Evolutionary conservation across 2,329 filamentous ascomycete species (phyloP), one percentile per base, ranked within the genome.

Genomic region (Colletotrichum sp.): DNA sequence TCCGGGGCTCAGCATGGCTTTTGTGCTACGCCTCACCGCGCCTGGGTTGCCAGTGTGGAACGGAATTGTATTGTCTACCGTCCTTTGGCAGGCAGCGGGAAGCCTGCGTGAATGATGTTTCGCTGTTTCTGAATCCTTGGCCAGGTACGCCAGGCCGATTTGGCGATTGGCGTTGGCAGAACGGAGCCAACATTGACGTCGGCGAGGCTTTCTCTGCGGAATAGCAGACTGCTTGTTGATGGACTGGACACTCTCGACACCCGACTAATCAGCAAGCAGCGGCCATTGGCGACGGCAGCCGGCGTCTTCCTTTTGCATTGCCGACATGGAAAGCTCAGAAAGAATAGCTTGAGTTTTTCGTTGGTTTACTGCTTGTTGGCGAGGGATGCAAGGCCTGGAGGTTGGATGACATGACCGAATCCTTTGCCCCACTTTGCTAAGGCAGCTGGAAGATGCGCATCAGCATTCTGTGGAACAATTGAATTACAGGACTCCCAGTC

Each of bases 11-110:
- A 76, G 74, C 74, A 75, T 61, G 71, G 66, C 66, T 67, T 26
- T 52, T 55, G 70, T 73, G 64, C 74, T 75, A 73, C 70, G 74
- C 74, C 74, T 73, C 64, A 36, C 26, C 59, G 26, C 36, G 28
- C 68, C 55, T 63, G 26, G 57, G 36, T 70, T 70, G 43, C 32
- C 14, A 32, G 43, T 26, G 57, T 70, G 55, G 57, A 28, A 63
- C 68, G 28, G 18, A 9, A 55, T 8, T 30, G 26, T 24, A 10
- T 24, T 28, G 21, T 57, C 43, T 4, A 13, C 43, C n/a, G 43
- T 48, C 3, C 18, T 52, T 52, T 48, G 60, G n/a, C 9, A 18
- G n/a, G 21, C 14, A 3, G 7, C 26, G 55, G 55, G 21, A 66
- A 52, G 64, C 64, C 18, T 66, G 16, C 26, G 60, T 64, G 8